Evolutionary conservation across 805 yeast genomes (phyloP).

Genomic region (Dipodascopsis uninucleata): DNA sequence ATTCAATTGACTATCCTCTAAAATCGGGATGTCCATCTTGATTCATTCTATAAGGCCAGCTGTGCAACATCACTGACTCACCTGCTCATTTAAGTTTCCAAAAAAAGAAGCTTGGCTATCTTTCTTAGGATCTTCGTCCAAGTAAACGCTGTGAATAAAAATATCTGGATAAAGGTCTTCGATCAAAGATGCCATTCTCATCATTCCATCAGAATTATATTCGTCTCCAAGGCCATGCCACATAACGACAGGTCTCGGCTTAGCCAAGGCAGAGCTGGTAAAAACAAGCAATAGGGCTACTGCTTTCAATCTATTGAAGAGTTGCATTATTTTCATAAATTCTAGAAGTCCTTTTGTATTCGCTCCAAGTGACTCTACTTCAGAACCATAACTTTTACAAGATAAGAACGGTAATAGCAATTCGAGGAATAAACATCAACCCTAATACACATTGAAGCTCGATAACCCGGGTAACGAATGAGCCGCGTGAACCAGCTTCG

Average conservation of each 20-base stretch:
- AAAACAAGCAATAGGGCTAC: conserved; percentile 1
- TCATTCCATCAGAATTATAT: conserved; percentile 59
- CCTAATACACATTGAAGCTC: too few relatives aligned
- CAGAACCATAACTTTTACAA: too few relatives aligned
- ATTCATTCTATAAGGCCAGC: neutral
- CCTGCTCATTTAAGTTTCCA: conserved; percentile 56
- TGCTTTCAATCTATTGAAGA: too few relatives aligned
- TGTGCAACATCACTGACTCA: conserved; percentile 3
- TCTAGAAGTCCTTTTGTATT: too few relatives aligned
- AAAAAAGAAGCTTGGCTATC: conserved; percentile 57
- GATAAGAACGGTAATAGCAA: too few relatives aligned
- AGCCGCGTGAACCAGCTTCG: too few relatives aligned
- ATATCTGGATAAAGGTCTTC: conserved; percentile 47
- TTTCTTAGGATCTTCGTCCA: conserved; percentile 47
- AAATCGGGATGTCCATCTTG: too few relatives aligned
- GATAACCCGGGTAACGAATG: too few relatives aligned
- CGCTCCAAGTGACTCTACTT: too few relatives aligned
- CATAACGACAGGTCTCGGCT: conserved; percentile 52
- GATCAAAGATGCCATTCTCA: conserved; percentile 44
- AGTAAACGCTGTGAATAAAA: conserved; percentile 50
- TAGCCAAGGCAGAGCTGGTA: conserved; percentile 5
- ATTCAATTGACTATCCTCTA: too few relatives aligned
- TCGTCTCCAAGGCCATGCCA: conserved; percentile 88
- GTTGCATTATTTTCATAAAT: too few relatives aligned
- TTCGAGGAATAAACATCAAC: too few relatives aligned